Base-by-base conservation (phyloP, 352 stramenopile genomes). In the Phytophthora fragariae region DNA sequence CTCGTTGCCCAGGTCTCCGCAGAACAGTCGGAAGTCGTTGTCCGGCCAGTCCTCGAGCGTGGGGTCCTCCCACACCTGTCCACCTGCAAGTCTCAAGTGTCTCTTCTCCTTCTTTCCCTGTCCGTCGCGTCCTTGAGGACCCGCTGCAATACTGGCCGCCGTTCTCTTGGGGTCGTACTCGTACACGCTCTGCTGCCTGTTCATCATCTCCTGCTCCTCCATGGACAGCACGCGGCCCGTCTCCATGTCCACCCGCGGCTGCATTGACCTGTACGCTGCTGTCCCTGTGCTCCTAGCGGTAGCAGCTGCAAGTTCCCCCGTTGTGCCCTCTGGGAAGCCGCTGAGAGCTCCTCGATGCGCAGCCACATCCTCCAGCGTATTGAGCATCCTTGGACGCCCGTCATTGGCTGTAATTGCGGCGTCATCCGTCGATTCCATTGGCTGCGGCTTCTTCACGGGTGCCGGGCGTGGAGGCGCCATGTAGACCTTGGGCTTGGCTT, bases 1-100 rank as follows among this genome's bases (percentile, higher is more conserved):
- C 68, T 99, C 96, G 59, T 97, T 97, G 59, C 92, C 92, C 35
- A 99, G 66, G 62, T 99, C 97, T 24, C 97, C 97, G 35, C 98
- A 95, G 75, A 99, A 99, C 15, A 99, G 79, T 2, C 97, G 92
- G 79, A 98, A 99, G 76, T 99, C 97, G 76, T 99, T 99, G 19
- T 98, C 91, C 0, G 97, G 97, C 96, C 96, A 99, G 62, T 99
- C 93, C 6, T 84, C 83, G 17, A 99, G 81, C 27, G 94, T 98
- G 37, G 73, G 57, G 71, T 99, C 97, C 24, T 96, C 89, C 95
- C 96, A 99, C 7, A 97, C 86, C 65, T 98, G 82, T 9, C 95
- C 96, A 1, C 88, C 88, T 10, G 83, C 89, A 66, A 94, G 81
- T 54, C 89, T 79, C 27, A 96, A 29, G 33, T 89, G 80, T 41